Evolutionary conservation across 345 rosid genomes (phyloP).

Genomic region (Boechera divaricarpa): DNA sequence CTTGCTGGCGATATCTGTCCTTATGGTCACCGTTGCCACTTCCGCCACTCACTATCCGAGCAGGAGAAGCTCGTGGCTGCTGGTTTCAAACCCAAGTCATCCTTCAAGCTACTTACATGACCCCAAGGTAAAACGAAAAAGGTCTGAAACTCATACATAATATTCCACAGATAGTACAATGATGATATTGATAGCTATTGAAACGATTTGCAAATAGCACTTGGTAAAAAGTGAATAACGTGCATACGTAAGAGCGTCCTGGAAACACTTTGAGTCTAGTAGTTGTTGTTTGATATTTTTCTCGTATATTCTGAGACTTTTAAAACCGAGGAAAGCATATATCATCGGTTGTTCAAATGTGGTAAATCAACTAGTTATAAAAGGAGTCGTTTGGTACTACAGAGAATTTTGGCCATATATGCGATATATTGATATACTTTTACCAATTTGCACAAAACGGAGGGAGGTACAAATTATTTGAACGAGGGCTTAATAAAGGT

Average conservation of each 20-base stretch:
- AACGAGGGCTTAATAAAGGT: neutral
- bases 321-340: neutral
- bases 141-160: slow-evolving; percentile 10
- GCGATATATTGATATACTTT: neutral
- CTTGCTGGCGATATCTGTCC: slow-evolving; percentile 80
- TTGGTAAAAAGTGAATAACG: slow-evolving; percentile 37
- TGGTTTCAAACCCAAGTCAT: slow-evolving; percentile 36
- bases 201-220: slow-evolving; percentile 29
- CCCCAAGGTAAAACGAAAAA: slow-evolving; percentile 10
- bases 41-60: slow-evolving; percentile 85
- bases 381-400: slow-evolving; percentile 26
- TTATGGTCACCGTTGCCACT: slow-evolving; percentile 95
- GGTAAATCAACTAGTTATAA: slow-evolving; percentile 1
- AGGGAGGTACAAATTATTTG: neutral
- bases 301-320: slow-evolving; percentile 16
- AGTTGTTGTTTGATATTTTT: slow-evolving; percentile 27
- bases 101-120: slow-evolving; percentile 38
- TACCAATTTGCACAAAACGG: neutral
- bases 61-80: slow-evolving; percentile 57
- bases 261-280: slow-evolving; percentile 18
- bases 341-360: slow-evolving; percentile 6
- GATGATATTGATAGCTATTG: slow-evolving; percentile 28
- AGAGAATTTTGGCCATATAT: slow-evolving; percentile 5
- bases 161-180: slow-evolving; percentile 4
- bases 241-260: slow-evolving; percentile 13